Conservation (phyloP, 768 basidiomycete genomes). For the Saitozyma sp. region DNA sequence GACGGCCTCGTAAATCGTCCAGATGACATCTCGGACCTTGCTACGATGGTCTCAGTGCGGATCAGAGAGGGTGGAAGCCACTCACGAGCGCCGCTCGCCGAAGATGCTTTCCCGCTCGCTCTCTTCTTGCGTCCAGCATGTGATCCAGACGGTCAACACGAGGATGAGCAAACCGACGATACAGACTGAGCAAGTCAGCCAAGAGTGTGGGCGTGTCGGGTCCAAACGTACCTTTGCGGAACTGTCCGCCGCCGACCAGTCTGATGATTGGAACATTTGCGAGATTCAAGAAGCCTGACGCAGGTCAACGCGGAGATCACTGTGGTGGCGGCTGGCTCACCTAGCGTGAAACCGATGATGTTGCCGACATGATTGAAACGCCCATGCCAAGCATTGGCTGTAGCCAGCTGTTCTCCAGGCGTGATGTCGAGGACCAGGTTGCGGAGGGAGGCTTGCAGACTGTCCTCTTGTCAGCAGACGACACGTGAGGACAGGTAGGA, state of each 20-base stretch:
- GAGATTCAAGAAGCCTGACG: constrained; percentile 80
- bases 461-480: not conserved
- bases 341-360: constrained; percentile 89
- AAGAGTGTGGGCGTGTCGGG: not conserved
- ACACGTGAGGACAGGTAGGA: not conserved
- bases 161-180: constrained; percentile 78
- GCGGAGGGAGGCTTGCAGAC: constrained; percentile 72
- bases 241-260: constrained; percentile 85
- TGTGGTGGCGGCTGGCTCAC: constrained; percentile 54
- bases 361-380: constrained; percentile 96
- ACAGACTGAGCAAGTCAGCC: constrained; percentile 61
- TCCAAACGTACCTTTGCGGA: constrained; percentile 64
- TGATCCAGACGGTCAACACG: constrained; percentile 77
- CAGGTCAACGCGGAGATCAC: not conserved
- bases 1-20: constrained; percentile 74
- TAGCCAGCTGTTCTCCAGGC: constrained; percentile 81
- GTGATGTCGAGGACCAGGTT: constrained; percentile 92
- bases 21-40: constrained; percentile 68
- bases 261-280: constrained; percentile 72
- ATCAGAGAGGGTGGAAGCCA: not conserved
- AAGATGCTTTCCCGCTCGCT: constrained; percentile 57
- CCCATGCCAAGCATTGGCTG: constrained; percentile 98
- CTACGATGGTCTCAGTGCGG: constrained; percentile 50
- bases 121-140: constrained; percentile 79
- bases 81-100: constrained; percentile 48